Evolutionary conservation across 176 grass and related monocot species (phyloP).

Genomic region (Juncus effusus): DNA sequence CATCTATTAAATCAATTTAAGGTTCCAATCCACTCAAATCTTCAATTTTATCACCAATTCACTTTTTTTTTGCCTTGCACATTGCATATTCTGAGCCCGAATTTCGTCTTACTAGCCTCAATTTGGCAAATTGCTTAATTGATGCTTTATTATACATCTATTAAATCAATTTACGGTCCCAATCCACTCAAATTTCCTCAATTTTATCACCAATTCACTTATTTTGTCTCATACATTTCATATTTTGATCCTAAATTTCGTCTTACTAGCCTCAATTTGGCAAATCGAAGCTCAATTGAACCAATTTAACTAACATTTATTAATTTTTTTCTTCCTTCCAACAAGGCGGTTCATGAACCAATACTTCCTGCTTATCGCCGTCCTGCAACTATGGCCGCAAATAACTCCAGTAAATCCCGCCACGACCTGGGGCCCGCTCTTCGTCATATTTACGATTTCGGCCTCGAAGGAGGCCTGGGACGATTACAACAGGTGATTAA

Average conservation of each 20-base stretch:
- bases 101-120: slow-evolving; percentile 16
- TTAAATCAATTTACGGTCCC: neutral
- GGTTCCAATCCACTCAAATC: neutral
- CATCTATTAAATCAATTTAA: neutral
- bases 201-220: no score
- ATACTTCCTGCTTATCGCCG: slow-evolving; percentile 89
- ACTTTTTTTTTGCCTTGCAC: no score
- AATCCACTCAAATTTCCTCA: no score
- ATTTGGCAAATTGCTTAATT: neutral
- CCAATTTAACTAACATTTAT: no score
- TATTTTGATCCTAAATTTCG: slow-evolving; percentile 10
- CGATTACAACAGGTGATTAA: slow-evolving; percentile 39
- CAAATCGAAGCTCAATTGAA: no score
- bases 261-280: slow-evolving; percentile 12
- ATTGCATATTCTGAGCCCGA: neutral
- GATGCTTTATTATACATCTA: neutral
- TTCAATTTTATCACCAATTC: no score
- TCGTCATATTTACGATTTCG: slow-evolving; percentile 88
- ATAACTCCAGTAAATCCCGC: slow-evolving; percentile 87
- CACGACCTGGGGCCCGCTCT: slow-evolving; percentile 88
- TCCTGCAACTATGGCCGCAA: slow-evolving; percentile 78
- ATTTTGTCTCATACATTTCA: no score
- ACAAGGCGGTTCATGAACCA: slow-evolving; percentile 96
- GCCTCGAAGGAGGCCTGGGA: slow-evolving; percentile 96
- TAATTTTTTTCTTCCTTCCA: slow-evolving; percentile 25